These are phyloP conservation scores for Coccomyxa sp. DNA, from an alignment of 139 green algal species.

Conservation along the genomic window DNA sequence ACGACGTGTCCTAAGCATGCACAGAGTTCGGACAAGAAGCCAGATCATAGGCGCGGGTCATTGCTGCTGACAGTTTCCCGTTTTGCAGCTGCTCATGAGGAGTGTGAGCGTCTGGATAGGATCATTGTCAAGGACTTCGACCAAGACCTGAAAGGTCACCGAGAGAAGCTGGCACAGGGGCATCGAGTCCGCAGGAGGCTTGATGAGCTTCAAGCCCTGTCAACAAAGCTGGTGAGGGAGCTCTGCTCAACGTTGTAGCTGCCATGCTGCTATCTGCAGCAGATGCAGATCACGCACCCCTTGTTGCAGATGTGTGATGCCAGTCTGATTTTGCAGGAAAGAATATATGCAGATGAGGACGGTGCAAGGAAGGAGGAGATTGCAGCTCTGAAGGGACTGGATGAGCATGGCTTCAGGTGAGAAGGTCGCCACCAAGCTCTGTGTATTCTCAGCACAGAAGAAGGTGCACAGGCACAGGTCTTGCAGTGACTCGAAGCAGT, in stretches of 20 bases:
- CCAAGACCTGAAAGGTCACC: slow-evolving; percentile 71
- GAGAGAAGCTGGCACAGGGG: slow-evolving; percentile 64
- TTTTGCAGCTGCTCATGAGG: slow-evolving; percentile 76
- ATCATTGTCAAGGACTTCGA: slow-evolving; percentile 82
- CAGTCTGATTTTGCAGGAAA: slow-evolving; percentile 37
- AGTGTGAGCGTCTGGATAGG: slow-evolving; percentile 86
- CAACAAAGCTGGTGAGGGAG: slow-evolving; percentile 66
- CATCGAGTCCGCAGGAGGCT: slow-evolving; percentile 80
- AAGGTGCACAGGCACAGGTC: too few species aligned
- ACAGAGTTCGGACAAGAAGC: too few species aligned
- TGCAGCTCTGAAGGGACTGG: slow-evolving; percentile 60
- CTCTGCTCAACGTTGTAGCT: background rate
- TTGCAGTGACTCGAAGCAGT: too few species aligned
- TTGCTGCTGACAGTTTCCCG: too few species aligned
- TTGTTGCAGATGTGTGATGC: background rate
- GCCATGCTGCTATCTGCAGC: background rate
- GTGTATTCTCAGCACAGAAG: too few species aligned
- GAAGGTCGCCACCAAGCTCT: too few species aligned
- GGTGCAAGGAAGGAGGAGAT: slow-evolving; percentile 85
- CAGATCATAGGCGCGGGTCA: too few species aligned
- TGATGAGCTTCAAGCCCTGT: slow-evolving; percentile 68
- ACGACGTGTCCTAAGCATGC: too few species aligned
- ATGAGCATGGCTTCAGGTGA: slow-evolving; percentile 39
- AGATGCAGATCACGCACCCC: background rate
- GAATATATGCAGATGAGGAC: slow-evolving; percentile 88